phyloP scores from a whole-genome alignment of 352 stramenopile genomes.

The Peronospora tabacina region DNA sequence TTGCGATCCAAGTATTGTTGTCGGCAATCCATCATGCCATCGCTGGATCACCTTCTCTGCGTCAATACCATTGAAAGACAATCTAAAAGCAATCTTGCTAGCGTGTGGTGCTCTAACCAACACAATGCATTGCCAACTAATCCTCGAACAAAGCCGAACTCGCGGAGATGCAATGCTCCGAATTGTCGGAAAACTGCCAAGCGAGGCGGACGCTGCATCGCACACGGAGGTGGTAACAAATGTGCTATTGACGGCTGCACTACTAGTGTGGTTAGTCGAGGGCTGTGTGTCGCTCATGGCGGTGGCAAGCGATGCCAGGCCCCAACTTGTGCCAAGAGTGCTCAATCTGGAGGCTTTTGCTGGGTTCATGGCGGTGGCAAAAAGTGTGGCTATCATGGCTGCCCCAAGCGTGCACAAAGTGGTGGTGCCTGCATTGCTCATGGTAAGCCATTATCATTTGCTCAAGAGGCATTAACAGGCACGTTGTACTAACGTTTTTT shows the following conservation, averaged over 20 bases:
- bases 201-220: slow-evolving; percentile 39
- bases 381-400: slow-evolving; percentile 39
- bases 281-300: slow-evolving; percentile 47
- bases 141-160: slow-evolving; percentile 2
- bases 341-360: slow-evolving; percentile 33
- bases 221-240: slow-evolving; percentile 44
- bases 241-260: slow-evolving; percentile 38
- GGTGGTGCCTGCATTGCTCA: slow-evolving; percentile 45
- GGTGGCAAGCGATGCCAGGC: slow-evolving; percentile 42
- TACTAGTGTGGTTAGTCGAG: slow-evolving; percentile 43
- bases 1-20: background rate
- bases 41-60: slow-evolving; percentile 15
- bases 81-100: background rate
- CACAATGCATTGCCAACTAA: background rate
- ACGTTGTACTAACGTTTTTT: background rate
- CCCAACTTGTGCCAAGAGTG: slow-evolving; percentile 23
- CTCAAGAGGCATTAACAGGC: background rate
- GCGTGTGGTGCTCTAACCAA: background rate
- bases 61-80: background rate
- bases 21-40: slow-evolving; percentile 10
- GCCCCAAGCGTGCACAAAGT: slow-evolving; percentile 40
- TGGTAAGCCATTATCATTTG: slow-evolving; percentile 18
- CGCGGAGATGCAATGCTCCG: slow-evolving; percentile 27
- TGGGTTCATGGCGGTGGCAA: slow-evolving; percentile 51
- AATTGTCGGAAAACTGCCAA: slow-evolving; percentile 44